Evolutionary conservation across 164 flowering plant genomes (phyloP).

Genomic region (Stephania yunnanensis): DNA sequence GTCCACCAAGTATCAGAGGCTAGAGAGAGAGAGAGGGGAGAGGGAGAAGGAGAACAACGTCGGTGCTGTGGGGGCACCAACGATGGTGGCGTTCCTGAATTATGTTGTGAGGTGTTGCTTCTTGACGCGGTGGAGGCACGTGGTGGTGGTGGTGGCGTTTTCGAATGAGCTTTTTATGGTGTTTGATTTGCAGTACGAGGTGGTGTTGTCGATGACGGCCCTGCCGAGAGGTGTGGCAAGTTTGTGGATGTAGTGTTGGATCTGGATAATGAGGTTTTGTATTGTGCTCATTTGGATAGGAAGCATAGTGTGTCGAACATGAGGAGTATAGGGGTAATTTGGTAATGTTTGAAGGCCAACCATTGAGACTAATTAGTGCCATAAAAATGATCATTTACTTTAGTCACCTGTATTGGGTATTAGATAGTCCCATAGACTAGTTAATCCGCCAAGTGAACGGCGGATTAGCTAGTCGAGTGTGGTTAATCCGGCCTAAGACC

Average conservation of each 20-base stretch:
- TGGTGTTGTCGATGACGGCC: slow-evolving; percentile 37
- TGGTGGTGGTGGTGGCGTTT: slow-evolving; percentile 65
- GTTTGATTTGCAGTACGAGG: slow-evolving; percentile 81
- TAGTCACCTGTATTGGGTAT: too few species aligned
- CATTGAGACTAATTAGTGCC: too few species aligned
- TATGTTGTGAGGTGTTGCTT: slow-evolving; percentile 57
- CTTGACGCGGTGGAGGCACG: slow-evolving; percentile 76
- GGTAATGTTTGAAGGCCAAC: too few species aligned
- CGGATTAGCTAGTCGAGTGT: too few species aligned
- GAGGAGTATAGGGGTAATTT: too few species aligned
- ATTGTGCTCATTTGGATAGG: slow-evolving; percentile 90
- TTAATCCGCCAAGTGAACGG: too few species aligned
- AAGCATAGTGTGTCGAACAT: slow-evolving; percentile 73
- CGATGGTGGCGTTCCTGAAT: slow-evolving; percentile 57
- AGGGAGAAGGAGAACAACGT: slow-evolving; percentile 25
- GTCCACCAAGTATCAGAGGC: slow-evolving; percentile 39
- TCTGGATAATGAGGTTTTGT: slow-evolving; percentile 58
- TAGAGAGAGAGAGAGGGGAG: slow-evolving; percentile 40
- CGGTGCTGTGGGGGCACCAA: slow-evolving; percentile 19
- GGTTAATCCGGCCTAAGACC: too few species aligned
- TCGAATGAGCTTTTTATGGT: slow-evolving; percentile 79
- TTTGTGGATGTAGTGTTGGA: slow-evolving; percentile 81
- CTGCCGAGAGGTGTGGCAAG: slow-evolving; percentile 78
- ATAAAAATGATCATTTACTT: too few species aligned
- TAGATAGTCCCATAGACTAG: too few species aligned